Base-by-base conservation (phyloP, 257 asterid genomes). In the Solanum neorickii region DNA sequence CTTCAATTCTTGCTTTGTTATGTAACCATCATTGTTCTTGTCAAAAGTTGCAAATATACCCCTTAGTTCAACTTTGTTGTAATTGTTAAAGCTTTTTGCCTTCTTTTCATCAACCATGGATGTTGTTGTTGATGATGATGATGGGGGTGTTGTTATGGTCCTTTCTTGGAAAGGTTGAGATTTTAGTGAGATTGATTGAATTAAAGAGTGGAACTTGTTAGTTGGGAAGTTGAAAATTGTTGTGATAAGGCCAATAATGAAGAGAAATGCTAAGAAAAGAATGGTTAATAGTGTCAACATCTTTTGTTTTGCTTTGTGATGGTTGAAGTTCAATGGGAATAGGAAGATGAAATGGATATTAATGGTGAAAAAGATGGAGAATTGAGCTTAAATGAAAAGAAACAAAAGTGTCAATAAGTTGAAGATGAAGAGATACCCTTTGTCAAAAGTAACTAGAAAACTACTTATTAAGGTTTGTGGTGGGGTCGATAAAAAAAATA, bases 21-120 rank as follows among this genome's bases (percentile, higher is more conserved):
- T 94, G 90, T 44, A 93, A 1, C 98, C 98, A 84, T 96, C 98
- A 65, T 86, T 87, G 92, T 96, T 93, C 95, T 93, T 94, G 91
- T 96, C 99, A 84, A 96, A 96, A 29, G 95, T 95, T 16, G 94
- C 92, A 70, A 96, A 96, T 35, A 95, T 92, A 29, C 92, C 86
- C 47, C 87, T 85, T 14, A 95, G 86, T 68, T 90, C 90, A 44
- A 33, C 86, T 56, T 87, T 88, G 4, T 86, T 90, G 72, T 23
- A 52, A 16, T 20, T 65, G 16, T 31, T 31, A 49, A 9, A 68
- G 49, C 80, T 86, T 68, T 60, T 85, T 62, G 1, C 86, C 56
- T 35, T 85, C 73, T 35, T 83, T 68, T 33, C 20, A 16, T n/a
- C 87, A 4, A 39, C 70, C 46, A 31, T 78, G 82, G 3, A 25